Percentiles rank a stretch among this genome's conserved stretches.
Evolutionary conservation across 345 rosid genomes (phyloP).

Genomic region (Heritiera littoralis): DNA sequence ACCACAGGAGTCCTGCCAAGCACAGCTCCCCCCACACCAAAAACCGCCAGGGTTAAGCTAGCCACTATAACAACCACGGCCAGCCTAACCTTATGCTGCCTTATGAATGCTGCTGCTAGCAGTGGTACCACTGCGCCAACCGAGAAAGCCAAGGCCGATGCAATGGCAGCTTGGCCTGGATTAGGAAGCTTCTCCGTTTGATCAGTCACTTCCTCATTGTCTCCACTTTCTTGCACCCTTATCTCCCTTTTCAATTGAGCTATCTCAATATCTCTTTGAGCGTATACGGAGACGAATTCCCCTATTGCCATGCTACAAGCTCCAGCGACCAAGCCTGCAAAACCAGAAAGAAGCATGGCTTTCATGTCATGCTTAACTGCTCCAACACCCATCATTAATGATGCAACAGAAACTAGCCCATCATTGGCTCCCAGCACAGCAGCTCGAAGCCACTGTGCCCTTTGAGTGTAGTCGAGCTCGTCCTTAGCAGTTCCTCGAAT

Average conservation of each 20-base stretch:
- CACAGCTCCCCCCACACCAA: slow-evolving; percentile 60
- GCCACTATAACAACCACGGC: slow-evolving; percentile 49
- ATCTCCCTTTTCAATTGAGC: slow-evolving; percentile 55
- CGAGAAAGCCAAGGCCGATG: slow-evolving; percentile 70
- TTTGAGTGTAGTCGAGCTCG: slow-evolving; percentile 50
- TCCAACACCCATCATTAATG: slow-evolving; percentile 83
- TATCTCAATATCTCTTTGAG: slow-evolving; percentile 60
- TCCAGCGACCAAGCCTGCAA: slow-evolving; percentile 68
- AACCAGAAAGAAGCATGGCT: slow-evolving; percentile 65
- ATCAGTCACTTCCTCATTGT: slow-evolving; percentile 28
- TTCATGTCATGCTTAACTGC: slow-evolving; percentile 62
- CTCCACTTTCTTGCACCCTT: slow-evolving; percentile 18
- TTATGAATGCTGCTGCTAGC: slow-evolving; percentile 57
- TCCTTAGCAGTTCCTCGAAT: background rate
- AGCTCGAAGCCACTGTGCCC: slow-evolving; percentile 85
- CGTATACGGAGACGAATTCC: slow-evolving; percentile 73
- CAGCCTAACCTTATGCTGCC: slow-evolving; percentile 48
- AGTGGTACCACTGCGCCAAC: slow-evolving; percentile 63
- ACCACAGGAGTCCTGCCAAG: slow-evolving; percentile 52
- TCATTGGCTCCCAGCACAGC: slow-evolving; percentile 83
- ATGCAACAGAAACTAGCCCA: slow-evolving; percentile 74
- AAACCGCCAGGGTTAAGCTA: slow-evolving; percentile 47
- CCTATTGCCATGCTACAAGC: slow-evolving; percentile 88
- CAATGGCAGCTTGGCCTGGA: slow-evolving; percentile 68
- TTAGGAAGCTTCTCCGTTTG: slow-evolving; percentile 46